These are phyloP conservation scores for Zasmidium citrigriseum DNA, from an alignment of 2,329 filamentous ascomycete genomes.

Conservation along the genomic window DNA sequence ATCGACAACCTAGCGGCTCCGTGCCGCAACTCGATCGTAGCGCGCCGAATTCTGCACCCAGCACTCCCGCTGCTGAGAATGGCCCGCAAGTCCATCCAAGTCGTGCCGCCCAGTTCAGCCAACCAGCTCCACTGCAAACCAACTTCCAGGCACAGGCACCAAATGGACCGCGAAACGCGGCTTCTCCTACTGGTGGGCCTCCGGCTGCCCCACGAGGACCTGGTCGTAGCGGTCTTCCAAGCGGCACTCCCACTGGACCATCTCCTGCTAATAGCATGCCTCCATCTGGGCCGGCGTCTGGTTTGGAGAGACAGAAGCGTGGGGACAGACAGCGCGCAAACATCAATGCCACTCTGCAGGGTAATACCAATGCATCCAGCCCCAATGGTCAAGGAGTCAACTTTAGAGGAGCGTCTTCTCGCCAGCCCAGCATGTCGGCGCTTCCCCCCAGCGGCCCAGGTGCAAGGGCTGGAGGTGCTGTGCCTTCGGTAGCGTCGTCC, in stretches of 20 bases:
- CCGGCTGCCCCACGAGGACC: slow-evolving; percentile 31
- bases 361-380: slow-evolving; percentile 13
- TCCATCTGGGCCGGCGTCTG: slow-evolving; percentile 33
- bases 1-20: slow-evolving; percentile 17
- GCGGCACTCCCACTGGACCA: slow-evolving; percentile 32
- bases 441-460: slow-evolving; percentile 8
- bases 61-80: slow-evolving; percentile 28
- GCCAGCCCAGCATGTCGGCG: slow-evolving; percentile 26
- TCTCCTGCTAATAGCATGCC: slow-evolving; percentile 26
- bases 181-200: slow-evolving; percentile 31
- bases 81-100: slow-evolving; percentile 34
- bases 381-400: slow-evolving; percentile 28
- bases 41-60: slow-evolving; percentile 28
- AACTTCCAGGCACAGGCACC: slow-evolving; percentile 18
- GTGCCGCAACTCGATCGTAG: slow-evolving; percentile 22
- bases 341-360: slow-evolving; percentile 31
- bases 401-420: slow-evolving; percentile 34
- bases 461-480: slow-evolving; percentile 5
- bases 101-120: slow-evolving; percentile 24
- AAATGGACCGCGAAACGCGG: slow-evolving; percentile 23
- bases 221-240: slow-evolving; percentile 19
- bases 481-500: slow-evolving; percentile 18
- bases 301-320: slow-evolving; percentile 22
- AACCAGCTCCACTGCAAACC: slow-evolving; percentile 31
- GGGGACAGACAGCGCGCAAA: slow-evolving; percentile 25